Evolutionary conservation across 768 basidiomycete species (phyloP), one percentile per base, ranked within the genome.

Genomic region (Tulasnella sp.): DNA sequence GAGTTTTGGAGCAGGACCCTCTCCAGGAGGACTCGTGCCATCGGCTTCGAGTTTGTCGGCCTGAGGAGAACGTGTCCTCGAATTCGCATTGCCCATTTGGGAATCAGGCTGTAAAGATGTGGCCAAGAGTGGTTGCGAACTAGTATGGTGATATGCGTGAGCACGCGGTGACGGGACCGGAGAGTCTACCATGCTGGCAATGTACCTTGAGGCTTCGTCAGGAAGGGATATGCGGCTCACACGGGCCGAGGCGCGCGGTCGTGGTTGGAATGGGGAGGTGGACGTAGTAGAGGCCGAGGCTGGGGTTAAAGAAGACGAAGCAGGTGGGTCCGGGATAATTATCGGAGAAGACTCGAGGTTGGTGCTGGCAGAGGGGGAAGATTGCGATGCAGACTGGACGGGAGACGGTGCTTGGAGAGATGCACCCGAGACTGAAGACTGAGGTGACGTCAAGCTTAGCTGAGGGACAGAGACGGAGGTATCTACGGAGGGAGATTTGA

Each of bases 201-300:
- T 82, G 64, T 85, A 87, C 46, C 77, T 79, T 61, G 74, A 78
- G 14, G 86, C 82, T 66, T 89, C 87, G 54, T 87, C 84, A 1
- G 86, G 83, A 35, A 87, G 73, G 32, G 82, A 79, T 49, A 83
- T 77, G 21, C 77, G 75, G 7, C 84, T 86, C 49, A 82, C 82
- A 54, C 82, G 77, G n/a, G 78, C 77, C 14, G 59, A 60, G 19
- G 62, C 66, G n/a, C 67, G 66, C 19, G 68, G 67, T 59, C 65
- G 58, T 27, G 58, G 21, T 36, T 42, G 58, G 31, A 57, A 58
- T 55, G 49, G 50, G 4, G 56, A 43, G 27, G 53, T n/a, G 35
- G 34, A 25, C 15, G 34, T n/a, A 23, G 40, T 42, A 15, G 58
- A 27, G 9, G 31, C 23, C 4, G 34, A 34, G 11, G 39, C 21